Base-by-base conservation (phyloP, 768 basidiomycete genomes). In the Hebeloma cylindrosporum region DNA sequence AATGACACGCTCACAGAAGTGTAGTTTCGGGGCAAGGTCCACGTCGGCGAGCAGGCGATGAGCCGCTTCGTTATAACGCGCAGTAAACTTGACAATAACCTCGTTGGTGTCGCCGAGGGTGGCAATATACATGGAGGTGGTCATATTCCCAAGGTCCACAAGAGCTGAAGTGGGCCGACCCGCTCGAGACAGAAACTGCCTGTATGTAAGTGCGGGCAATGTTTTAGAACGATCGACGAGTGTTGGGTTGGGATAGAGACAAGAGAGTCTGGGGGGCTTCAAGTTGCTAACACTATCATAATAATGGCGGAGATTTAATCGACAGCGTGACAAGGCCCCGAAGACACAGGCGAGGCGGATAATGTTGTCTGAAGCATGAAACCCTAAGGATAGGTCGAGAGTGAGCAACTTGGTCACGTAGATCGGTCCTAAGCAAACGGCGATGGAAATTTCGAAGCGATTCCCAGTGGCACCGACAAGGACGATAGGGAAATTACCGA, bases 391-490 rank as follows among this genome's bases (percentile, higher is more conserved):
- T 28, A 53, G 38, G 39, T 48, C 50, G 37, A 54, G 42, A 18
- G 43, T 45, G 39, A 47, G 42, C 37, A 54, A 36, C 29, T 48
- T 45, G 28, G 50, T 43, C 20, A 51, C 41, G 29, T 54, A 48
- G 26, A 51, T 51, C 22, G 23, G 32, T 36, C 53, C 53, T 38
- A 51, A 16, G 39, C 53, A 54, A 44, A 54, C 46, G 20, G 53
- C 50, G 21, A 41, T 16, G 13, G 44, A 41, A 13, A 44, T 16
- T 27, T 52, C 16, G n/a, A 50, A n/a, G 43, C 28, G 36, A 39
- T 58, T 51, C 40, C 56, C 60, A 59, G 48, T 47, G 31, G 35
- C 38, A 45, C 53, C 46, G 30, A 51, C n/a, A 21, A 54, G 50
- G 41, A 54, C 50, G 31, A 40, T 38, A 45, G 50, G 53, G 33